Percentiles rank a stretch among this genome's conserved stretches.
These are phyloP conservation scores for Populus deltoides DNA, from an alignment of 345 rosid genomes.

Conservation along the genomic window DNA sequence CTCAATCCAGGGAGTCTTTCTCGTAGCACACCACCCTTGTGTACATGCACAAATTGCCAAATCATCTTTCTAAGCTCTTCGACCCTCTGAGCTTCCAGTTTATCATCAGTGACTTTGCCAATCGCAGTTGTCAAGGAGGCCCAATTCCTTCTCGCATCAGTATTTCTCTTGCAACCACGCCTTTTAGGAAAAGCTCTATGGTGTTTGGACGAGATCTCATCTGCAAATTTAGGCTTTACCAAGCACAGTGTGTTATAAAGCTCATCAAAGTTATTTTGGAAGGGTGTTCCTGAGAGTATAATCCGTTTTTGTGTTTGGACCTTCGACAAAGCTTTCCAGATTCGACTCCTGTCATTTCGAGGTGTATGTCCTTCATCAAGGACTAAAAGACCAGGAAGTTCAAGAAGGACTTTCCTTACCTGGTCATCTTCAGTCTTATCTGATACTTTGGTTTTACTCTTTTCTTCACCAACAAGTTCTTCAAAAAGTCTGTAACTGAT, in stretches of 20 bases:
- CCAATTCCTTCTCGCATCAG: slow-evolving; percentile 33
- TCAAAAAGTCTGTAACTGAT: slow-evolving; percentile 60
- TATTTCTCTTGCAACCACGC: neutral
- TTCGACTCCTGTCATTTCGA: slow-evolving; percentile 46
- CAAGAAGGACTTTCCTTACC: slow-evolving; percentile 43
- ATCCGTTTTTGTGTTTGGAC: slow-evolving; percentile 53
- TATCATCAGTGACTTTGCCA: slow-evolving; percentile 23
- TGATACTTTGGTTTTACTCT: slow-evolving; percentile 7
- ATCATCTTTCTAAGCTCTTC: slow-evolving; percentile 35
- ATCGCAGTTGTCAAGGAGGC: slow-evolving; percentile 30
- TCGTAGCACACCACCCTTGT: slow-evolving; percentile 57
- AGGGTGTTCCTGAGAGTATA: slow-evolving; percentile 80
- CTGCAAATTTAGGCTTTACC: slow-evolving; percentile 47
- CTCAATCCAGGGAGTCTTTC: slow-evolving; percentile 65
- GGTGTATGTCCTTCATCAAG: slow-evolving; percentile 87
- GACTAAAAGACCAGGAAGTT: slow-evolving; percentile 49
- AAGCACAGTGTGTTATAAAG: slow-evolving; percentile 56
- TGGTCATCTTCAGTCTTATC: slow-evolving; percentile 15
- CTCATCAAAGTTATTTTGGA: slow-evolving; percentile 77
- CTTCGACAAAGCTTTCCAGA: slow-evolving; percentile 60
- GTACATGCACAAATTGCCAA: slow-evolving; percentile 66
- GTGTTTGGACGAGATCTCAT: neutral
- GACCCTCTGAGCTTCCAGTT: slow-evolving; percentile 12
- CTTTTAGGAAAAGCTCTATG: neutral
- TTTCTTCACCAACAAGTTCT: slow-evolving; percentile 45